Conservation (phyloP, 2,329 filamentous ascomycete genomes). For the Xylariomycetidae sp. region DNA sequence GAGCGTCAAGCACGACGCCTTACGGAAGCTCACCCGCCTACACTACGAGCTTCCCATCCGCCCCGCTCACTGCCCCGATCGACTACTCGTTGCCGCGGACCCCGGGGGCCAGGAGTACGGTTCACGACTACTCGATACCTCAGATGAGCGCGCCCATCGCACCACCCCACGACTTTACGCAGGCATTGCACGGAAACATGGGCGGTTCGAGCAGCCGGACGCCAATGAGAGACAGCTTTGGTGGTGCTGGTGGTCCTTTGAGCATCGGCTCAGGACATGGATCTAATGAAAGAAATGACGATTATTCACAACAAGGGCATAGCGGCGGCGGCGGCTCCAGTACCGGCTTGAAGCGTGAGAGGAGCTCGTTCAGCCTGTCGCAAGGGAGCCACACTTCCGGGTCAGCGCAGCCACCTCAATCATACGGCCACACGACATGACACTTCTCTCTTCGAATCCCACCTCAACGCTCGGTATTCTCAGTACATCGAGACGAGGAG, state of each 20-base stretch:
- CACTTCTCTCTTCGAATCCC: slow-evolving; percentile 2
- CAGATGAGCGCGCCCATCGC: slow-evolving; percentile 53
- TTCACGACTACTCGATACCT: slow-evolving; percentile 46
- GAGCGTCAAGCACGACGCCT: slow-evolving; percentile 35
- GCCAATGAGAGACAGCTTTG: slow-evolving; percentile 42
- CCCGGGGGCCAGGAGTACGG: slow-evolving; percentile 30
- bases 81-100: slow-evolving; percentile 47
- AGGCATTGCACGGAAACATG: slow-evolving; percentile 41
- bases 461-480: not conserved
- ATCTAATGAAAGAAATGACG: slow-evolving; percentile 22
- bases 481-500: not conserved
- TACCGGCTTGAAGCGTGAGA: slow-evolving; percentile 22
- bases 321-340: slow-evolving; percentile 15
- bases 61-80: slow-evolving; percentile 49
- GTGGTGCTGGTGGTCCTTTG: slow-evolving; percentile 29
- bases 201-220: slow-evolving; percentile 33
- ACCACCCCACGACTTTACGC: slow-evolving; percentile 47
- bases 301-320: slow-evolving; percentile 24
- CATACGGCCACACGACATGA: slow-evolving; percentile 24
- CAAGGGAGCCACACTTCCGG: slow-evolving; percentile 19
- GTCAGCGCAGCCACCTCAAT: slow-evolving; percentile 18
- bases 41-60: slow-evolving; percentile 47
- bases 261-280: slow-evolving; percentile 19
- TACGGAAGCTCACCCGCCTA: slow-evolving; percentile 40
- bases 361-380: slow-evolving; percentile 26